Percentiles rank a stretch among this genome's conserved stretches.
phyloP scores from a whole-genome alignment of 352 stramenopile genomes.

The Halophytophthora polymorphica region DNA sequence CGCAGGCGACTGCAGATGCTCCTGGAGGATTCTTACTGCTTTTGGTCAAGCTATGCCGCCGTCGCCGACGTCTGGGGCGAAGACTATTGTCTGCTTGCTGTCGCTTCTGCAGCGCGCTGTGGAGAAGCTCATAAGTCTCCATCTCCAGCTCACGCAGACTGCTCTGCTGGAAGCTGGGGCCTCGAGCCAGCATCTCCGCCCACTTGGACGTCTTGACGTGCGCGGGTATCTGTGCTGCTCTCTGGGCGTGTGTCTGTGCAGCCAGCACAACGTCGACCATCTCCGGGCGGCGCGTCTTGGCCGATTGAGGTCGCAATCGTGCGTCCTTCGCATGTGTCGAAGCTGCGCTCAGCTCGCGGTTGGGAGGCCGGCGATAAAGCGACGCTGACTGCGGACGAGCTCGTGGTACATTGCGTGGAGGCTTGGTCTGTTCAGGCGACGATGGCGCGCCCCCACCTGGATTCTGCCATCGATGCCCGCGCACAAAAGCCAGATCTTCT shows the following conservation, averaged over 20 bases:
- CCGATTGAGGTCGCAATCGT: constrained; percentile 30
- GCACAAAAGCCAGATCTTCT: constrained; percentile 13
- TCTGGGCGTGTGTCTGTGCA: background rate
- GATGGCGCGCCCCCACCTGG: background rate
- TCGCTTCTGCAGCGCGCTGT: constrained; percentile 23
- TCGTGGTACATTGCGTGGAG: constrained; percentile 1
- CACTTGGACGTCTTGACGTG: constrained; percentile 32
- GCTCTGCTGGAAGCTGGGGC: constrained; percentile 35
- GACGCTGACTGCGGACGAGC: constrained; percentile 22
- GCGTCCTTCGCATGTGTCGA: background rate
- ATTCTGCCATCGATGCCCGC: background rate
- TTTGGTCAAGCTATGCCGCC: constrained; percentile 6
- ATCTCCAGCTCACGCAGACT: constrained; percentile 29
- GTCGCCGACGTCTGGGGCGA: constrained; percentile 4
- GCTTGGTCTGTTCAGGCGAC: background rate
- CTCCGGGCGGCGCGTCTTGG: constrained; percentile 9
- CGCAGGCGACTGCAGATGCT: constrained; percentile 14
- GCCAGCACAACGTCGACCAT: background rate
- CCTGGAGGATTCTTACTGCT: background rate
- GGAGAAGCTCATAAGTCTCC: constrained; percentile 49
- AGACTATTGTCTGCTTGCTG: constrained; percentile 1
- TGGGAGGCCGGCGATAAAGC: constrained; percentile 2
- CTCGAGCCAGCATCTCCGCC: constrained; percentile 39
- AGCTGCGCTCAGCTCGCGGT: background rate
- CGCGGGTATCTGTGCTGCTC: background rate